phyloP scores from a whole-genome alignment of 768 basidiomycete species.

The Hygrocybe coccinea region DNA sequence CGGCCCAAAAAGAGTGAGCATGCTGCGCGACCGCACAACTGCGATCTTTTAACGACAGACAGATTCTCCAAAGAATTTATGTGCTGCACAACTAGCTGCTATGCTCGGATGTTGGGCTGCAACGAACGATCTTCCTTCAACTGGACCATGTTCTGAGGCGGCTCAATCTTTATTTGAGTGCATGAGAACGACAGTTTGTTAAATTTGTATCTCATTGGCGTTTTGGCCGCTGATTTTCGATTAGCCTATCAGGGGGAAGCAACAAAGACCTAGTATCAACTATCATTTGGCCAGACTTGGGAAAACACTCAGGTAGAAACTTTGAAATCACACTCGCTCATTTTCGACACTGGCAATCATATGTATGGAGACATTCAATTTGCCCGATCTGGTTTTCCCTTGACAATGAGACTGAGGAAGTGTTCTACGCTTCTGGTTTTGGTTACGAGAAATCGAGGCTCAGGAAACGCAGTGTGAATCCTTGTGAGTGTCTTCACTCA shows the following conservation, averaged over 20 bases:
- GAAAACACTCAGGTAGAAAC: slow-evolving; percentile 57
- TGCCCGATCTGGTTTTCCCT: background rate
- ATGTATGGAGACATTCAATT: background rate
- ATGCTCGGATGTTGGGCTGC: slow-evolving; percentile 91
- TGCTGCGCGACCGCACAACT: background rate
- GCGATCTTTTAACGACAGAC: slow-evolving; percentile 7
- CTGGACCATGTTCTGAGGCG: slow-evolving; percentile 49
- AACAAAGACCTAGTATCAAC: slow-evolving; percentile 76
- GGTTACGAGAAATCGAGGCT: too few species aligned
- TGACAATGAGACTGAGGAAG: background rate
- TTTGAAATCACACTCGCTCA: background rate
- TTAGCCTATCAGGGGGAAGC: slow-evolving; percentile 65
- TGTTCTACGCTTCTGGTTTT: background rate
- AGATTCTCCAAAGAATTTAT: slow-evolving; percentile 51
- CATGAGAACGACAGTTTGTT: slow-evolving; percentile 62
- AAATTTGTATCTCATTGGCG: slow-evolving; percentile 1
- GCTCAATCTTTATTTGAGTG: slow-evolving; percentile 67
- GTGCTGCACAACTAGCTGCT: slow-evolving; percentile 61
- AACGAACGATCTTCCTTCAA: slow-evolving; percentile 54
- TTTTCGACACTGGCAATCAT: background rate
- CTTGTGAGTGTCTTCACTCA: too few species aligned
- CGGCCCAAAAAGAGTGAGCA: slow-evolving; percentile 65
- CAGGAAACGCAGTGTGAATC: too few species aligned
- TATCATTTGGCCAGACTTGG: slow-evolving; percentile 81
- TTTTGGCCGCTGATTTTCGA: slow-evolving; percentile 1